Evolutionary conservation across 306 rosid species (phyloP).

Genomic region (Cucumis melo): DNA sequence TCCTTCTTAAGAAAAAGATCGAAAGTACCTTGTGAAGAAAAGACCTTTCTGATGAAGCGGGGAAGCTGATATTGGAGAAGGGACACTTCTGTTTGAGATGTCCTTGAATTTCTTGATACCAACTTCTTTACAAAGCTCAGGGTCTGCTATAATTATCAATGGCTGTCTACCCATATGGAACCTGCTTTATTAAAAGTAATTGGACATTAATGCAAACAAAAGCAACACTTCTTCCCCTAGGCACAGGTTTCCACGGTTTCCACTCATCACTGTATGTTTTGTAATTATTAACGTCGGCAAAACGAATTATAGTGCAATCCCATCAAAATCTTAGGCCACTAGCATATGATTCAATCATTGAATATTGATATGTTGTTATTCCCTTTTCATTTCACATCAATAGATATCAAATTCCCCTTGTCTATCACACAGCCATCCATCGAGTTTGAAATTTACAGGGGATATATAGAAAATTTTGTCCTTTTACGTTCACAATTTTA

Average conservation of each 20-base stretch:
- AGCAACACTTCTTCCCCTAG: neutral
- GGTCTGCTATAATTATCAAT: constrained; percentile 65
- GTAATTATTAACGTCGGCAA: neutral
- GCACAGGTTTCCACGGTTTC: neutral
- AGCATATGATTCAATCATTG: neutral
- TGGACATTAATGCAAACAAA: neutral
- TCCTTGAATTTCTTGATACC: constrained; percentile 75
- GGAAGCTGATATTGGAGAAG: constrained; percentile 81
- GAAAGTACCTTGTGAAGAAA: constrained; percentile 63
- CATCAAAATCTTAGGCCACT: constrained; percentile 1
- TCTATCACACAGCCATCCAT: neutral
- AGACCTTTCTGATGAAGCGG: constrained; percentile 93
- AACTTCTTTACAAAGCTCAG: constrained; percentile 78
- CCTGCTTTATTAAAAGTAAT: constrained; percentile 22
- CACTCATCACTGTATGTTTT: neutral
- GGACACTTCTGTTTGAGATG: constrained; percentile 67
- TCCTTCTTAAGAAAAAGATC: neutral
- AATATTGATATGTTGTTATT: neutral
- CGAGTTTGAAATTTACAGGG: neutral
- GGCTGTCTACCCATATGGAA: constrained; percentile 96
- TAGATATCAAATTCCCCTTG: neutral
- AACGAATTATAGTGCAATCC: neutral
- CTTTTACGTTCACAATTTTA: neutral
- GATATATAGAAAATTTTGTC: neutral
- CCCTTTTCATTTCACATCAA: neutral